Conservation (phyloP, 2,329 filamentous ascomycete species). For the Fusarium metavorans region DNA sequence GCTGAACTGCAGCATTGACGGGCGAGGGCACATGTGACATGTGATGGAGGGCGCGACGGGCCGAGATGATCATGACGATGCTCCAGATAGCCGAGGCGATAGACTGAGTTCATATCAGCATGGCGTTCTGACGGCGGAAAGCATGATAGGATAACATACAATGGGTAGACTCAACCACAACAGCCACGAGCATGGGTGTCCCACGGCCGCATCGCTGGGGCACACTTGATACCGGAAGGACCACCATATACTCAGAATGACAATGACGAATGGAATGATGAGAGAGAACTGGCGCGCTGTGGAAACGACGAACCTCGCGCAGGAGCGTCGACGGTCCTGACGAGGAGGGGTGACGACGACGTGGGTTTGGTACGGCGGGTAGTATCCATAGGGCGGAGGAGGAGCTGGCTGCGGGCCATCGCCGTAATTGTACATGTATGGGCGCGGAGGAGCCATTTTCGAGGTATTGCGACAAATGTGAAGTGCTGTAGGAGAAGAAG, state of each 20-base stretch:
- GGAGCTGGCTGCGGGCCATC: constrained; percentile 11
- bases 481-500: not conserved
- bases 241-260: constrained; percentile 58
- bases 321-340: constrained; percentile 8
- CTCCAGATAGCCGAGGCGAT: constrained; percentile 36
- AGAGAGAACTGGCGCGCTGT: constrained; percentile 36
- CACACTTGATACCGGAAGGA: constrained; percentile 37
- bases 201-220: constrained; percentile 20
- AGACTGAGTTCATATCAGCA: constrained; percentile 16
- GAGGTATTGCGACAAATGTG: not conserved
- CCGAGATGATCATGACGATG: constrained; percentile 37
- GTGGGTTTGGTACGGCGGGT: constrained; percentile 14
- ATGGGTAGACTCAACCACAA: constrained; percentile 42
- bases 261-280: constrained; percentile 49
- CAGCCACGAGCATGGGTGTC: constrained; percentile 38
- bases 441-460: constrained; percentile 23
- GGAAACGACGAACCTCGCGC: constrained; percentile 19
- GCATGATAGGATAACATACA: constrained; percentile 20
- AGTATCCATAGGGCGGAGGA: constrained; percentile 26
- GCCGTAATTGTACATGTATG: constrained; percentile 16
- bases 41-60: constrained; percentile 29
- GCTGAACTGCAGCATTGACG: constrained; percentile 32
- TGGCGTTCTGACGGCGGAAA: not conserved
- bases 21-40: constrained; percentile 35
- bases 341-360: not conserved